These are phyloP conservation scores for Sarcodon sp. DNA, from an alignment of 768 basidiomycete species.

Conservation along the genomic window DNA sequence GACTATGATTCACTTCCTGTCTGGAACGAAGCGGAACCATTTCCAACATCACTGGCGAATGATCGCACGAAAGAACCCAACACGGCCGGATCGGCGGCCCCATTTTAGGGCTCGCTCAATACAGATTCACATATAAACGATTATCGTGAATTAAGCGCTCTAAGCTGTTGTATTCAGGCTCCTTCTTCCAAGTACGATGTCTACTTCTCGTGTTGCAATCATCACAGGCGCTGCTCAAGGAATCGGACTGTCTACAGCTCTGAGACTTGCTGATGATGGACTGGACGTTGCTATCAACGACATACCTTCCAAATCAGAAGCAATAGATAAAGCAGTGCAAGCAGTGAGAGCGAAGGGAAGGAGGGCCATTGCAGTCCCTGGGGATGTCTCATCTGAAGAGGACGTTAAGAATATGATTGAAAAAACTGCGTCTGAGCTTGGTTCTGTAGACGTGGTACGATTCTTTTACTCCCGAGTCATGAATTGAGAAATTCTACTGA, in stretches of 20 bases:
- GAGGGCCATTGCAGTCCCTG: constrained; percentile 14
- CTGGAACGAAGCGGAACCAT: too few relatives aligned
- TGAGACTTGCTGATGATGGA: constrained; percentile 15
- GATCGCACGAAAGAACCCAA: too few relatives aligned
- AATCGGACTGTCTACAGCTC: constrained; percentile 14
- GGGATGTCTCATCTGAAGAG: constrained; percentile 27
- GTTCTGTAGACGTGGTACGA: constrained; percentile 32
- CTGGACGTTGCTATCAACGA: constrained; percentile 11
- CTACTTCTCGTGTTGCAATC: constrained; percentile 9
- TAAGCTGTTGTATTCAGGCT: too few relatives aligned
- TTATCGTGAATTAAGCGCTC: too few relatives aligned
- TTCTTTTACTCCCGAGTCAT: constrained; percentile 8
- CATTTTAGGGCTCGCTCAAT: too few relatives aligned
- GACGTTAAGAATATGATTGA: constrained; percentile 29
- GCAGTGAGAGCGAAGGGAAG: constrained; percentile 11
- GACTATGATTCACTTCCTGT: too few relatives aligned
- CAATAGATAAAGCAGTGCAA: constrained; percentile 6
- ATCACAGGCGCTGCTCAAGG: constrained; percentile 17
- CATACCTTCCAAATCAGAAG: constrained; percentile 5
- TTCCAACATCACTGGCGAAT: too few relatives aligned
- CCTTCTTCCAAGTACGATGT: too few relatives aligned
- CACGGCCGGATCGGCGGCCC: too few relatives aligned
- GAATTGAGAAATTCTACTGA: background rate
- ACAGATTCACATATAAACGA: too few relatives aligned
- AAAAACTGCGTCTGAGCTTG: constrained; percentile 16